Evolutionary conservation across 2,329 filamentous ascomycete species (phyloP), one percentile per base, ranked within the genome.

Genomic region (Talaromyces marneffei): DNA sequence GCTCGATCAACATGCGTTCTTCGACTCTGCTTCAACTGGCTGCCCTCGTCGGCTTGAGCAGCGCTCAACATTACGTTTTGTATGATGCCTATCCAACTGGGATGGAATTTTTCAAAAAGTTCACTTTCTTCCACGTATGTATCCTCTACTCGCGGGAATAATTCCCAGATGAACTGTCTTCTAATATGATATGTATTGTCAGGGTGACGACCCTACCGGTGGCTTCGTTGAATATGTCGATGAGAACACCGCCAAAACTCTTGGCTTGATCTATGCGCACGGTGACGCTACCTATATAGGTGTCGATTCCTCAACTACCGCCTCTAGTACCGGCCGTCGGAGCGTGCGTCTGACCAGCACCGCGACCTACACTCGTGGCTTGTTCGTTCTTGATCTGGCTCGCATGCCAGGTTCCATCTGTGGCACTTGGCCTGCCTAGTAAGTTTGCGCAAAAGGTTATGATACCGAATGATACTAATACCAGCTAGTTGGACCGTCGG

Each of bases 371-470:
- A 83, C 80, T 31, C 80, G 86, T 66, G 88, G 87, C 0, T 81
- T 91, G 9, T 85, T 91, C 66, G 85, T 92, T 55, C 79, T 88
- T 23, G 89, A 92, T 70, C 82, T 91, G 57, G 79, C 80, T 18
- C 88, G 92, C 66, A 91, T 92, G 87, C 88, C 89, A 2, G 81
- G 80, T 20, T 85, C 85, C 1, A 78, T 84, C 56, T 92, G 89
- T 66, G 89, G 89, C 23, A 81, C 85, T 23, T 91, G 89, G 88
- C 88, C 89, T 59, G 86, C 88, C 14, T 73, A 90, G 72, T 89
- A 76, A 68, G 71, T 68, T n/a, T 2, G 9, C 25, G 4, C 4
- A 9, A 1, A 27, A n/a, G n/a, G n/a, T 25, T 10, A 7, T 10
- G 25, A n/a, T 10, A 14, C 55, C 2, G 25, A 25, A 39, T 37